These are phyloP conservation scores for Leptographium procerum DNA, from an alignment of 2,329 filamentous ascomycete genomes.

Conservation along the genomic window DNA sequence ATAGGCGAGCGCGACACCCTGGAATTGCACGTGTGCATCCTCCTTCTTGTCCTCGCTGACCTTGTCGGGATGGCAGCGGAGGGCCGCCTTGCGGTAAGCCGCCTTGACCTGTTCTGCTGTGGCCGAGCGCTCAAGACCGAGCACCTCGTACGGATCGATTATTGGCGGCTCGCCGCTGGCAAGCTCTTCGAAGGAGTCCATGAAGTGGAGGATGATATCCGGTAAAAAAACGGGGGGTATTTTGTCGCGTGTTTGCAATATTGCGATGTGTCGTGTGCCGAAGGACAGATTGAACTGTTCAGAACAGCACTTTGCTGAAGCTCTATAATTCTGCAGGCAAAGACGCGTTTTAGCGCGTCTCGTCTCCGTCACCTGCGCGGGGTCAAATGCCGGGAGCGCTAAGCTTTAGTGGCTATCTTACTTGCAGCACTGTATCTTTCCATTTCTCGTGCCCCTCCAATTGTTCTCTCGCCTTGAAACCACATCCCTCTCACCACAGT, in stretches of 20 bases:
- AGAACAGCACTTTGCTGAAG: neutral
- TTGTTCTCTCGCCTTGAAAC: neutral
- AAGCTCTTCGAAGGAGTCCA: constrained; percentile 41
- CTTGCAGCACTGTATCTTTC: neutral
- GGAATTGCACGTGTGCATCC: constrained; percentile 69
- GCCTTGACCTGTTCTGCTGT: constrained; percentile 72
- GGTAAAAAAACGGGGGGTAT: no score
- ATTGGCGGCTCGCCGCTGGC: constrained; percentile 46
- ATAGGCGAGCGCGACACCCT: constrained; percentile 86
- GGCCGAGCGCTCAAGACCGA: constrained; percentile 59
- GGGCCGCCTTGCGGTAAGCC: constrained; percentile 81
- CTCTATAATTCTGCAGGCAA: neutral
- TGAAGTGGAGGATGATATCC: no score
- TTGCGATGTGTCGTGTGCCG: no score
- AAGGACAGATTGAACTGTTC: neutral
- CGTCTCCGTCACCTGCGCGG: neutral
- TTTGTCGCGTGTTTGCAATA: no score
- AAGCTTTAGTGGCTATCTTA: neutral
- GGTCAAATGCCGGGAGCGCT: neutral
- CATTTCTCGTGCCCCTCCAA: no score
- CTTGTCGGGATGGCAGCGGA: constrained; percentile 76
- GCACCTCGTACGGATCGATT: constrained; percentile 69
- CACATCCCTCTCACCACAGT: neutral
- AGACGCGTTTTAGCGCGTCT: neutral
- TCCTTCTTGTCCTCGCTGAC: constrained; percentile 49